phyloP scores from a whole-genome alignment of 768 basidiomycete species.

The Pleurotus platypus region DNA sequence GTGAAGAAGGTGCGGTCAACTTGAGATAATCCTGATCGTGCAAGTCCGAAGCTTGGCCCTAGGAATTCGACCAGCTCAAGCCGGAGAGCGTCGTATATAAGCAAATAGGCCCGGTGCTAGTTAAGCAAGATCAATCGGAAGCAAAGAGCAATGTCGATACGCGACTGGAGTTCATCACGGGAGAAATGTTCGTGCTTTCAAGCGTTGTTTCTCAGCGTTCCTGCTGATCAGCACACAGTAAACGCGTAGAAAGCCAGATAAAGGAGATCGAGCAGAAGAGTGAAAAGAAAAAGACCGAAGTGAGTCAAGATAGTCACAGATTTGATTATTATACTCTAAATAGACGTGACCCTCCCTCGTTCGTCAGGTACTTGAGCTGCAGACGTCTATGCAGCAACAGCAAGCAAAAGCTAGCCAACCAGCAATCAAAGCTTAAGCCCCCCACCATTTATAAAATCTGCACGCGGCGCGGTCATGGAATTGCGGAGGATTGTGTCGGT shows the following conservation, averaged over 20 bases:
- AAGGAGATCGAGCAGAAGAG: slow-evolving; percentile 73
- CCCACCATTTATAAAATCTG: neutral
- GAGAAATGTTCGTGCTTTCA: slow-evolving; percentile 70
- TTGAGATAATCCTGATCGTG: no score
- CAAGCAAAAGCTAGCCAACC: slow-evolving; percentile 23
- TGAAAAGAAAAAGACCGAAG: slow-evolving; percentile 84
- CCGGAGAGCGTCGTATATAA: slow-evolving; percentile 84
- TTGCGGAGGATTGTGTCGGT: slow-evolving; percentile 14
- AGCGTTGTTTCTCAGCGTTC: neutral
- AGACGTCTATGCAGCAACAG: slow-evolving; percentile 52
- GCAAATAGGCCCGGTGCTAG: slow-evolving; percentile 84
- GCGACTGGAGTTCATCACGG: slow-evolving; percentile 81
- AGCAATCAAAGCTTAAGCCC: neutral
- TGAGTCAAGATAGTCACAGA: slow-evolving; percentile 22
- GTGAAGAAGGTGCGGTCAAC: slow-evolving; percentile 73
- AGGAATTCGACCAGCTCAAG: slow-evolving; percentile 83
- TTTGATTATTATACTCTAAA: no score
- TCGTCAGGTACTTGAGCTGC: slow-evolving; percentile 57
- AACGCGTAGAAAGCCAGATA: slow-evolving; percentile 78
- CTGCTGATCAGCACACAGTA: slow-evolving; percentile 27
- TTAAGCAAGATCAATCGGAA: slow-evolving; percentile 85
- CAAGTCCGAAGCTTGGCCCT: slow-evolving; percentile 1
- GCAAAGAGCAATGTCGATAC: slow-evolving; percentile 88
- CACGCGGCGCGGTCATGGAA: neutral
- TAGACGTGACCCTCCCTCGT: slow-evolving; percentile 5